Base-by-base conservation (phyloP, 129 eudicot genomes). In the Pseudognaphalium luteoalbum region DNA sequence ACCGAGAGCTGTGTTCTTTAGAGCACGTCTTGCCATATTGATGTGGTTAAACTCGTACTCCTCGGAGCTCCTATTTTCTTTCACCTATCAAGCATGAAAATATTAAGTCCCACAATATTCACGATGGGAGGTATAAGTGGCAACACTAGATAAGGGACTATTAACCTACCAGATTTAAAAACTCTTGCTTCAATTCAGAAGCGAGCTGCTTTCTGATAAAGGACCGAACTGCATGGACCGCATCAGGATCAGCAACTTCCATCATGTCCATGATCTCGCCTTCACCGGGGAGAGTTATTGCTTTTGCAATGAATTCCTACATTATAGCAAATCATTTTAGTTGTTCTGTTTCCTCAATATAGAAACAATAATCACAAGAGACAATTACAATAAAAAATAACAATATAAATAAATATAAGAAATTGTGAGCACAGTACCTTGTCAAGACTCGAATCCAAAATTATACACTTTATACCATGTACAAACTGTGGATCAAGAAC, bases 211-310 rank as follows among this genome's bases (percentile, higher is more conserved):
- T 94, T 76, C 88, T 86, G 72, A 94, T 86, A 81, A 94, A 94
- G 57, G 83, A 62, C 76, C 97, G 83, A 75, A 94, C 99, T 1
- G 97, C 90, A 78, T 94, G 92, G 75, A 94, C 99, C n/a, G 96
- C 99, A 85, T 94, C 99, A 41, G 98, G 98, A 72, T 94, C 97
- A 1, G 97, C 98, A 81, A 91, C 87, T 71, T 82, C 90, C 98
- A 94, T 87, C 93, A 94, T 71, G 84, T 94, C 98, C 98, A 91
- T 91, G 67, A 94, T 86, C 80, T 94, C 99, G 16, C 99, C 99
- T 81, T 75, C 90, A 79, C 97, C 91, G 3, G 99, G 99, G 16
- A 94, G 84, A 61, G 96, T 94, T 72, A 94, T 77, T 34, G 97
- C 99, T 86, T 90, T 91, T 19, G 99, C 89, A 70, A 94, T 86